phyloP scores from a whole-genome alignment of 805 yeast species.

The Yamadazyma sp. region DNA sequence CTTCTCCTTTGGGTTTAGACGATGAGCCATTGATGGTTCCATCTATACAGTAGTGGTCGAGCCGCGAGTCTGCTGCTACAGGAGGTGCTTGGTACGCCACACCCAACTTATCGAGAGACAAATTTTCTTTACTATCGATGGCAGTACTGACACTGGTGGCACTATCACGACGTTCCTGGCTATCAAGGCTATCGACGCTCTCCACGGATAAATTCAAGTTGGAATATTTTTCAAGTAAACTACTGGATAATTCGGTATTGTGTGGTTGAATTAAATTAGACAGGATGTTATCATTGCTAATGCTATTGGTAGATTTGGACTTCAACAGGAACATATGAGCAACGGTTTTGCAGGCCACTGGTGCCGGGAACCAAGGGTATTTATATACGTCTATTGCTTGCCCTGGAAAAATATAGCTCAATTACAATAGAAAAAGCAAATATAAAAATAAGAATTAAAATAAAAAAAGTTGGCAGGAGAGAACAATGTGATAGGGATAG shows the following conservation, averaged over 20 bases:
- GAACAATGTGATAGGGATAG: too few species aligned
- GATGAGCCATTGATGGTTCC: not conserved
- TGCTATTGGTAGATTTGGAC: constrained; percentile 15
- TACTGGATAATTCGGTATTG: constrained; percentile 6
- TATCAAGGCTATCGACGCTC: constrained; percentile 14
- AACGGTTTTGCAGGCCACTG: too few species aligned
- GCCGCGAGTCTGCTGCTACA: not conserved
- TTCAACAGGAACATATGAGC: constrained; percentile 13
- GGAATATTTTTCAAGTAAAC: constrained; percentile 17
- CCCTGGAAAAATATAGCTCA: not conserved
- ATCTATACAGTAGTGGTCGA: not conserved
- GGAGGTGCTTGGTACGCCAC: too few species aligned
- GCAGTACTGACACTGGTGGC: constrained; percentile 15
- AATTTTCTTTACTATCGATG: constrained; percentile 13
- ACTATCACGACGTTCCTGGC: constrained; percentile 17
- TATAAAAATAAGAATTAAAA: not conserved
- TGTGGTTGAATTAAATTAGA: constrained; percentile 13
- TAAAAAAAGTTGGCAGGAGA: too few species aligned
- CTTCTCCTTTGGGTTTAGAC: not conserved
- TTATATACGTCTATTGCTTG: constrained; percentile 2
- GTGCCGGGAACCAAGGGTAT: constrained; percentile 1
- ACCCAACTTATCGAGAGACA: not conserved
- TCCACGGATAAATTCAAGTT: constrained; percentile 16
- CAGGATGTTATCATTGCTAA: constrained; percentile 16
- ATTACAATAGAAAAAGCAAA: constrained; percentile 4